Evolutionary conservation across 1,284 basidiomycete genomes (phyloP), one percentile per base, ranked within the genome.

Genomic region (Cronartium quercuum): DNA sequence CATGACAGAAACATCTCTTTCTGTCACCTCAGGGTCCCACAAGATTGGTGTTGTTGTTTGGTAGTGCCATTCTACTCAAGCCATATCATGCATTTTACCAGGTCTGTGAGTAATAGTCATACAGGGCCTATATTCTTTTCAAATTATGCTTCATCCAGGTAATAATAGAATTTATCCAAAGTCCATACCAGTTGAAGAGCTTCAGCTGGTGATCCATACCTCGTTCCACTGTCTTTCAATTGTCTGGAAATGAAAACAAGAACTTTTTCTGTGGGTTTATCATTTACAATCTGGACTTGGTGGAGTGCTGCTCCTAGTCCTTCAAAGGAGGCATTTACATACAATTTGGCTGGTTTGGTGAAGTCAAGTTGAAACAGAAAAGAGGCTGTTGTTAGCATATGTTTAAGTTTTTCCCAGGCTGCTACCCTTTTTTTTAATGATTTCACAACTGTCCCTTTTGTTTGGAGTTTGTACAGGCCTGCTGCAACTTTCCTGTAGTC

Each of bases 221-320:
- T 64, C 62, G 38, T 64, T 40, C 42, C 62, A 64, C 29, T 37
- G 24, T 64, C 62, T 64, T 64, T 64, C 24, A 64, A n/a, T 3
- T 21, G 24, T 37, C 62, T 64, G 6, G 35, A 64, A 6, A 64
- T 64, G n/a, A 34, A 64, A 24, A 37, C 38, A 18, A 64, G 38
- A 2, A 40, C 29, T 64, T 41, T 41, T 64, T 64, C 62, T 64
- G 6, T 40, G 6, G 62, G 62, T 62, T 7, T 38, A 3, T 38
- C 38, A 44, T 38, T 6, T 42, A 4, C 24, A 6, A 65, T 44
- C 34, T 65, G 63, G 15, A 65, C 12, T n/a, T 65, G 63, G 40
- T n/a, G n/a, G n/a, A n/a, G n/a, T n/a, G n/a, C n/a, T n/a, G n/a
- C n/a, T n/a, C n/a, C n/a, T n/a, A n/a, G 42, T 40, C 6, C 42